A percentile compares a stretch with the other conserved stretches of the same genome.
These are phyloP conservation scores for Epicoccum nigrum DNA, from an alignment of 2,329 filamentous ascomycete genomes.

Conservation along the genomic window DNA sequence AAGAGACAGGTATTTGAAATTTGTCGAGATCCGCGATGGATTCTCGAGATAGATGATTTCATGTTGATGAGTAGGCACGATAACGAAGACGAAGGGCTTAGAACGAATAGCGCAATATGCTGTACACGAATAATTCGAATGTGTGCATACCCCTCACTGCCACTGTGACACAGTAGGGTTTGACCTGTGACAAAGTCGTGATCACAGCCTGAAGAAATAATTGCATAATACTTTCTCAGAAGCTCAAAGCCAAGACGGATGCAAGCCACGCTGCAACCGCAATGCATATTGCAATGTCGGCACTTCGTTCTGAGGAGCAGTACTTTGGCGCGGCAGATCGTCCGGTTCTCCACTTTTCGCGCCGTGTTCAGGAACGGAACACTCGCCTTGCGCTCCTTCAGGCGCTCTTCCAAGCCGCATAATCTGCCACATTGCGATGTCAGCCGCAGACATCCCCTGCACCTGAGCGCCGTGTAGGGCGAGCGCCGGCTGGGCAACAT, in stretches of 20 bases:
- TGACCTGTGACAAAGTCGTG: too few species aligned
- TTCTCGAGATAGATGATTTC: conserved; percentile 17
- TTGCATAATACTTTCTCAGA: too few species aligned
- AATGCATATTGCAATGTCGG: background rate
- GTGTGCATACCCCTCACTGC: too few species aligned
- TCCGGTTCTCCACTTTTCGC: conserved; percentile 5
- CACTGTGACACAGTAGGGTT: too few species aligned
- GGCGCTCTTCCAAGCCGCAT: conserved; percentile 9
- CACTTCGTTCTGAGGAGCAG: too few species aligned
- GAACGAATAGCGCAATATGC: too few species aligned
- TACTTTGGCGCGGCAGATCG: conserved; percentile 11
- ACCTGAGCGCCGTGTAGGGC: background rate
- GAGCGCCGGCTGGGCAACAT: conserved; percentile 3
- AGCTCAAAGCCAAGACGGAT: too few species aligned
- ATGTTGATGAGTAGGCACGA: background rate
- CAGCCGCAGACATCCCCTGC: conserved; percentile 3
- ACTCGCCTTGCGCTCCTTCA: conserved; percentile 10
- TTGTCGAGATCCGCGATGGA: conserved; percentile 27
- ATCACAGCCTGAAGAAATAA: too few species aligned
- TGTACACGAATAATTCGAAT: too few species aligned
- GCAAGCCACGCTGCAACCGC: too few species aligned
- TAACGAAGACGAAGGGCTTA: too few species aligned
- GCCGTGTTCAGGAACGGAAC: conserved; percentile 12
- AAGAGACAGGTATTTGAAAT: conserved; percentile 23
- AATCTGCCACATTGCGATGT: conserved; percentile 8